Conservation (phyloP, 495 filamentous ascomycete species). For the Gamarada debralockiae region DNA sequence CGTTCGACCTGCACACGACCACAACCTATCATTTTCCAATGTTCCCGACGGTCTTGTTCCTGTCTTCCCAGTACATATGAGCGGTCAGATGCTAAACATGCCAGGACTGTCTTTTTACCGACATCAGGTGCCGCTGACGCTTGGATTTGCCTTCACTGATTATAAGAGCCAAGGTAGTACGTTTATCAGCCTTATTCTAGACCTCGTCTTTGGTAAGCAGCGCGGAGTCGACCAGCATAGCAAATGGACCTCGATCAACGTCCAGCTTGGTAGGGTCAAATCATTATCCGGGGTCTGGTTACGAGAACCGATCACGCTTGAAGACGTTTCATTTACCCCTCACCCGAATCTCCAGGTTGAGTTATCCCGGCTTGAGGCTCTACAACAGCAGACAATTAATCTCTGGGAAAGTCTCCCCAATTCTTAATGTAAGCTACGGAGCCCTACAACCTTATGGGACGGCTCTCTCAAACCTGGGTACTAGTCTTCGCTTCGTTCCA, state of each 20-base stretch:
- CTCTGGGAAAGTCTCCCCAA: too few species aligned
- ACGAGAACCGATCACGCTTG: slow-evolving; percentile 12
- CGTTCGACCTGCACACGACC: slow-evolving; percentile 8
- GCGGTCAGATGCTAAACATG: slow-evolving; percentile 6
- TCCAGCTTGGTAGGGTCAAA: slow-evolving; percentile 8
- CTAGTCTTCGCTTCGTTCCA: slow-evolving; percentile 4
- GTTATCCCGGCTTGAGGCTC: slow-evolving; percentile 4
- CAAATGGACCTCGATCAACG: slow-evolving; percentile 9
- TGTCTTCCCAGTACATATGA: slow-evolving; percentile 7
- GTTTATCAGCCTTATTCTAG: slow-evolving; percentile 6
- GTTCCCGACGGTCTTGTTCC: slow-evolving; percentile 1
- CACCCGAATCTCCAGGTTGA: slow-evolving; percentile 12
- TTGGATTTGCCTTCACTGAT: slow-evolving; percentile 7
- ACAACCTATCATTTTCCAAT: slow-evolving; percentile 10
- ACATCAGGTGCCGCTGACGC: slow-evolving; percentile 6
- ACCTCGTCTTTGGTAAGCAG: slow-evolving; percentile 1
- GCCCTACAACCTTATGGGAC: too few species aligned
- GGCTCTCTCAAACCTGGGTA: too few species aligned
- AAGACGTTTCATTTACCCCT: slow-evolving; percentile 8
- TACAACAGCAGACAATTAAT: slow-evolving; percentile 11
- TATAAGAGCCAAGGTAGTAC: slow-evolving; percentile 8
- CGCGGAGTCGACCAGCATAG: slow-evolving; percentile 3
- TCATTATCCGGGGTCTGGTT: slow-evolving; percentile 6
- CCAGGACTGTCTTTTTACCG: slow-evolving; percentile 1
- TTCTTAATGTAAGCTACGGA: not conserved